Percentiles rank a stretch among this genome's conserved stretches.
These are phyloP conservation scores for Haplographium delicatum DNA, from an alignment of 495 filamentous ascomycete genomes.

Conservation along the genomic window DNA sequence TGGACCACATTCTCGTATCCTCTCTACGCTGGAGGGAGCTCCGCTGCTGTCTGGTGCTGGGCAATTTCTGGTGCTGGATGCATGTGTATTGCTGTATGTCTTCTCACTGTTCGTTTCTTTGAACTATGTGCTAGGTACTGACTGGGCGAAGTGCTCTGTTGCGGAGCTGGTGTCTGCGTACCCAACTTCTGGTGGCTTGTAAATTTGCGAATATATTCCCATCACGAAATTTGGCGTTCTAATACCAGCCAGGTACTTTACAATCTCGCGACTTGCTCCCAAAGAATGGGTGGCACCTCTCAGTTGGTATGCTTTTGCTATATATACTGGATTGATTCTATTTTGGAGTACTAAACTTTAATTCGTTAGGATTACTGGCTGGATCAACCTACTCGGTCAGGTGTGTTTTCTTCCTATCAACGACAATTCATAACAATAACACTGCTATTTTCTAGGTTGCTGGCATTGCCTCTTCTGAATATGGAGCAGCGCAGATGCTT, in stretches of 20 bases:
- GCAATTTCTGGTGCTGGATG: slow-evolving; percentile 57
- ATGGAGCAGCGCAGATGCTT: slow-evolving; percentile 62
- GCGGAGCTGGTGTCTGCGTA: slow-evolving; percentile 56
- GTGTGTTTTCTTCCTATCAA: neutral
- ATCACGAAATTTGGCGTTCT: too few relatives aligned
- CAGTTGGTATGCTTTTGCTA: slow-evolving; percentile 19
- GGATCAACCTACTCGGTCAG: slow-evolving; percentile 65
- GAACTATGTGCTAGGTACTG: too few relatives aligned
- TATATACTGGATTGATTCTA: neutral
- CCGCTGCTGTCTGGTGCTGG: slow-evolving; percentile 61
- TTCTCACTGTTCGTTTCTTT: too few relatives aligned
- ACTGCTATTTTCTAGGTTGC: slow-evolving; percentile 30
- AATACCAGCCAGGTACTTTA: slow-evolving; percentile 21
- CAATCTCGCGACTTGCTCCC: slow-evolving; percentile 36
- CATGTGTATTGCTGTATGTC: slow-evolving; percentile 52
- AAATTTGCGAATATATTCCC: too few relatives aligned
- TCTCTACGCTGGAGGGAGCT: slow-evolving; percentile 52
- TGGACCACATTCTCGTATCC: slow-evolving; percentile 59
- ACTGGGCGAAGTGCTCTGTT: slow-evolving; percentile 34
- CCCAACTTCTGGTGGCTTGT: slow-evolving; percentile 51
- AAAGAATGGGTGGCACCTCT: slow-evolving; percentile 29
- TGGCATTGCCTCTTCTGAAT: slow-evolving; percentile 61
- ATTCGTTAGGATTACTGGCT: slow-evolving; percentile 47
- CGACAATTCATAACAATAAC: neutral
- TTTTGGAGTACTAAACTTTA: neutral